phyloP scores from a whole-genome alignment of 108 stramenopile species.

The Nitzschia sp. region DNA sequence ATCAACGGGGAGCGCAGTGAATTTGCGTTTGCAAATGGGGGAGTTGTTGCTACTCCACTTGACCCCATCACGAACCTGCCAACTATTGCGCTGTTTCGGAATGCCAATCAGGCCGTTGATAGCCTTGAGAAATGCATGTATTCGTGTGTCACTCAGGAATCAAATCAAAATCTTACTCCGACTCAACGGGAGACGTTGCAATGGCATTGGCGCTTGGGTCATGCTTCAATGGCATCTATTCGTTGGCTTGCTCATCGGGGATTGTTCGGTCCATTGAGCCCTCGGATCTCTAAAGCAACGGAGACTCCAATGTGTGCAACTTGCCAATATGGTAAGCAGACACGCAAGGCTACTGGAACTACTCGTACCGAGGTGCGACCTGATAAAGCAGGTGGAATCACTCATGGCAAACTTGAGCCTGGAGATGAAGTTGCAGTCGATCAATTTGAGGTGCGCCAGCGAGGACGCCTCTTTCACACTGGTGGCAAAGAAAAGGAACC shows the following conservation, averaged over 20 bases:
- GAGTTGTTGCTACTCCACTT: too few relatives aligned
- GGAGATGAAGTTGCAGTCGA: conserved; percentile 47
- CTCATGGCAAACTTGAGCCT: conserved; percentile 10
- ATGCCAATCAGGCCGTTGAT: not conserved
- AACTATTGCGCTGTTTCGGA: too few relatives aligned
- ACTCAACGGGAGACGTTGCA: conserved; percentile 32
- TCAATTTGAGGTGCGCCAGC: conserved; percentile 34
- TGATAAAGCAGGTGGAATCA: conserved; percentile 22
- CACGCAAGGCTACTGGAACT: conserved; percentile 4
- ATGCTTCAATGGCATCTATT: conserved; percentile 4
- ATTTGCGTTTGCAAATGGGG: too few relatives aligned
- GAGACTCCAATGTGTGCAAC: conserved; percentile 20
- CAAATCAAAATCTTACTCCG: conserved; percentile 38
- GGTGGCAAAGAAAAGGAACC: conserved; percentile 32
- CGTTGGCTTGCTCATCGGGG: not conserved
- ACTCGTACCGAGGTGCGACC: not conserved
- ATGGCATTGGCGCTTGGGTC: conserved; percentile 42
- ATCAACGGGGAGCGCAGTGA: too few relatives aligned
- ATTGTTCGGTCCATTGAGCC: not conserved
- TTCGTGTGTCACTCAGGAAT: conserved; percentile 1
- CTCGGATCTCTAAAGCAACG: too few relatives aligned
- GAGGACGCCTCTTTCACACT: conserved; percentile 36
- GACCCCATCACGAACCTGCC: too few relatives aligned
- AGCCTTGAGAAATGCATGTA: not conserved
- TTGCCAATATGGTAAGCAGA: conserved; percentile 37